Conservation (phyloP, 164 flowering plant species). For the Piper longum region DNA sequence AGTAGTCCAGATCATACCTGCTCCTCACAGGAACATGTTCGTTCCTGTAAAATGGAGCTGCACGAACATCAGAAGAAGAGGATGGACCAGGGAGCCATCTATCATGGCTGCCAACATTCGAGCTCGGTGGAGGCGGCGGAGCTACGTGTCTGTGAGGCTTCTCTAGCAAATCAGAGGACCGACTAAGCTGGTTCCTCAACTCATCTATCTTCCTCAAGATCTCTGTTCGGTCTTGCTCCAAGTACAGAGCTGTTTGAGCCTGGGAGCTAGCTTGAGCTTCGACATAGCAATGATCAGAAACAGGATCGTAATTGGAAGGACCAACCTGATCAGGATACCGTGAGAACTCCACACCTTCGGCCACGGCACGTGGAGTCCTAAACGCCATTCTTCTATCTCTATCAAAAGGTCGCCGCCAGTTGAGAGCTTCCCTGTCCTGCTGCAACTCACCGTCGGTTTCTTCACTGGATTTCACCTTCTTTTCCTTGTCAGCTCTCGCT, state of each 20-base stretch:
- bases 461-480: constrained; percentile 12
- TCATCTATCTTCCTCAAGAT: constrained; percentile 65
- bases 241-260: constrained; percentile 18
- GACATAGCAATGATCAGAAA: constrained; percentile 14
- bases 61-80: constrained; percentile 15
- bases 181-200: constrained; percentile 47
- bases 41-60: constrained; percentile 21
- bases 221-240: constrained; percentile 56
- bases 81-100: constrained; percentile 21
- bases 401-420: neutral
- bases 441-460: constrained; percentile 5
- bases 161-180: constrained; percentile 34
- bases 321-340: constrained; percentile 24
- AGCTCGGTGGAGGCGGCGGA: constrained; percentile 11
- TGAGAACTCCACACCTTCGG: constrained; percentile 16
- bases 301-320: constrained; percentile 21
- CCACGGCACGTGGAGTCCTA: constrained; percentile 9
- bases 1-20: constrained; percentile 23
- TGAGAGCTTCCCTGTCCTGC: constrained; percentile 4
- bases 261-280: constrained; percentile 8
- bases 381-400: constrained; percentile 5
- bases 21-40: constrained; percentile 18
- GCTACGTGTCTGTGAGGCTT: constrained; percentile 29
- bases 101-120: constrained; percentile 20
- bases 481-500: constrained; percentile 9